Conservation (phyloP, 2,329 filamentous ascomycete genomes). For the Xylogone sp. region DNA sequence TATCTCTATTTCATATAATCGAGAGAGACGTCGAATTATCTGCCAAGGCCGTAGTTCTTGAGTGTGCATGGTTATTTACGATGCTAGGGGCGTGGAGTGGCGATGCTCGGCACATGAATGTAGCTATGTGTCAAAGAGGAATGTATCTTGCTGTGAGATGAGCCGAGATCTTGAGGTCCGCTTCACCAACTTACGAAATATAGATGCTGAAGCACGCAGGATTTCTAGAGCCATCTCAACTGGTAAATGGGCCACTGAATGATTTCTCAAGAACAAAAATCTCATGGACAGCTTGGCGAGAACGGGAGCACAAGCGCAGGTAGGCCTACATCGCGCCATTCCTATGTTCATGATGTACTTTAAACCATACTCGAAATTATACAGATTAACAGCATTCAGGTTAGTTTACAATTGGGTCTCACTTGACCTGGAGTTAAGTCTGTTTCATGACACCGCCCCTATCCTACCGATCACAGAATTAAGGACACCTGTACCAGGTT, state of each 20-base stretch:
- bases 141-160: slow-evolving; percentile 62
- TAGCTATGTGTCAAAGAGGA: slow-evolving; percentile 68
- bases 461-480: slow-evolving; percentile 64
- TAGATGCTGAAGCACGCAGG: slow-evolving; percentile 68
- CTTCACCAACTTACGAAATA: slow-evolving; percentile 2
- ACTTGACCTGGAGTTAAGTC: slow-evolving; percentile 67
- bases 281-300: slow-evolving; percentile 61
- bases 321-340: slow-evolving; percentile 29
- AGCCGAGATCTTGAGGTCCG: not conserved
- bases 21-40: slow-evolving; percentile 69
- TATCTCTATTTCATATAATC: slow-evolving; percentile 68
- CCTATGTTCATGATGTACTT: slow-evolving; percentile 4
- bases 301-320: slow-evolving; percentile 60
- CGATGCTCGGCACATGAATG: slow-evolving; percentile 76
- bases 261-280: slow-evolving; percentile 41
- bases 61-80: slow-evolving; percentile 64
- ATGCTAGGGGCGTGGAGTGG: slow-evolving; percentile 69
- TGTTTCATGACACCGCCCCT: slow-evolving; percentile 61
- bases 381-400: slow-evolving; percentile 35
- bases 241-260: slow-evolving; percentile 37
- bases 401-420: slow-evolving; percentile 74
- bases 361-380: not conserved
- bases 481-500: slow-evolving; percentile 56
- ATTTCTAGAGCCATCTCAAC: slow-evolving; percentile 53
- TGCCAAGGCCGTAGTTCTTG: slow-evolving; percentile 59